Conservation (phyloP, 2,329 filamentous ascomycete genomes). For the Colletotrichum viniferum region DNA sequence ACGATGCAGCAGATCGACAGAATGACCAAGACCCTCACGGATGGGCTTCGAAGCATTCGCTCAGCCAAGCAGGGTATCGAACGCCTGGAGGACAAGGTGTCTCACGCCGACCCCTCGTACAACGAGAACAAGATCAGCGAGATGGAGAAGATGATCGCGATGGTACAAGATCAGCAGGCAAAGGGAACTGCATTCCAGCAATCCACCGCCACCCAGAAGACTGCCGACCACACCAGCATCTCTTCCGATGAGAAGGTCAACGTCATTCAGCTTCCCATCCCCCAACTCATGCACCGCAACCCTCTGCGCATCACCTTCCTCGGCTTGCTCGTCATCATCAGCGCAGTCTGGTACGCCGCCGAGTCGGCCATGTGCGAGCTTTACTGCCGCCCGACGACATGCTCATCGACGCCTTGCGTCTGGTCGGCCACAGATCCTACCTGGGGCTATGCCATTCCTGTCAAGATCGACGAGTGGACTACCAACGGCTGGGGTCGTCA, state of each 20-base stretch:
- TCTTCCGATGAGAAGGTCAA: conserved; percentile 2
- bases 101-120: conserved; percentile 37
- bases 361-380: conserved; percentile 57
- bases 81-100: conserved; percentile 57
- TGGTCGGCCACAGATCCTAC: conserved; percentile 64
- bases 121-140: background rate
- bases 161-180: conserved; percentile 7
- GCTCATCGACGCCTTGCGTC: conserved; percentile 50
- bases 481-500: conserved; percentile 55
- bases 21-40: conserved; percentile 58
- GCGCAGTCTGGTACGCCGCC: conserved; percentile 57
- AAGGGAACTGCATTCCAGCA: background rate
- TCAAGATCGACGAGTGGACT: conserved; percentile 67
- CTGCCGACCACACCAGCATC: background rate
- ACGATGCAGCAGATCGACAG: conserved; percentile 51
- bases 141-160: background rate
- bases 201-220: background rate
- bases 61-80: conserved; percentile 63
- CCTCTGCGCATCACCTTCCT: conserved; percentile 53
- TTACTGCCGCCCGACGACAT: conserved; percentile 60
- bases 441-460: conserved; percentile 64
- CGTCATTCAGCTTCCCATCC: conserved; percentile 44
- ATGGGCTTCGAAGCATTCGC: conserved; percentile 56
- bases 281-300: conserved; percentile 45
- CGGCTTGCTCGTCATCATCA: conserved; percentile 47